Base-by-base conservation (phyloP, 179 eudicot genomes). In the Silene vulgaris region DNA sequence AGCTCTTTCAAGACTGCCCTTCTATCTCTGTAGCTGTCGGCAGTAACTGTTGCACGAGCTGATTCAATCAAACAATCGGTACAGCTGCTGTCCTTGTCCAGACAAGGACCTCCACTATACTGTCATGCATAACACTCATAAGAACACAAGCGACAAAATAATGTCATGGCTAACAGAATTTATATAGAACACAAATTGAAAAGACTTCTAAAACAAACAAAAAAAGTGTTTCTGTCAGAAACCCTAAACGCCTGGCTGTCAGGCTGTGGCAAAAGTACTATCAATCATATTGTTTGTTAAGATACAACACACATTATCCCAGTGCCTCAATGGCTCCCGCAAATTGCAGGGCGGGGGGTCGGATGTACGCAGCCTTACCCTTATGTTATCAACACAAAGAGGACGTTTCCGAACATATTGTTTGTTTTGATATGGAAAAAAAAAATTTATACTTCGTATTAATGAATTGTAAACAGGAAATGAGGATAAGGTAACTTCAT, bases 11-110 rank as follows among this genome's bases (percentile, higher is more conserved):
- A 81, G 62, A 75, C 73, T 43, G 82, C 82, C 81, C 96, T 89
- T 68, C 85, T 83, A 88, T 93, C 99, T 85, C 90, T 87, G 71
- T 90, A 95, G 84, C 84, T 88, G 84, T 93, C 90, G 63, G 99
- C 93, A 86, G 82, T 84, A 30, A 87, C 91, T 84, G 81, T 84
- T 43, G 85, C 85, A 29, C 77, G 81, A 68, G 96, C 97, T 73
- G 78, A 81, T 72, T 88, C 88, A 26, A 83, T 60, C 67, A 95
- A 88, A 83, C 99, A 95, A 74, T 81, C 84, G 45, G 62, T 66
- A 76, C 99, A 95, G 81, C 80, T 85, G 80, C 90, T 93, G 78
- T 85, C 89, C 77, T 87, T 82, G 72, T 87, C 76, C 83, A 95
- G 80, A 78, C 82, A 79, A 66, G 97, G 99, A 35, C 97, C 97